Conservation (phyloP, 805 yeast genomes). For the Lipomyces kockii region DNA sequence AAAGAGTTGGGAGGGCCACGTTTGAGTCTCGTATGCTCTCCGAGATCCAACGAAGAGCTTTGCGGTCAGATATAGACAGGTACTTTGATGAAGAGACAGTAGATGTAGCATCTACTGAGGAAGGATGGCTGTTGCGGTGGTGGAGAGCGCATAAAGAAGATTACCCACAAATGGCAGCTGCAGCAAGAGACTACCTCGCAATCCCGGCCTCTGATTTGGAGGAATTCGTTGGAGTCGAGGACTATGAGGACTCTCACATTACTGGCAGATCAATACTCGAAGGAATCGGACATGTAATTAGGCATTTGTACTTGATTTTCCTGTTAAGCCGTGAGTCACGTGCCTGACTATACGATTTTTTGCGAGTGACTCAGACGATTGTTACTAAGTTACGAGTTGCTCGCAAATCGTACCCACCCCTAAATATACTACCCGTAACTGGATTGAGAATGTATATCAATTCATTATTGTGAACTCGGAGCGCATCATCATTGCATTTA, state of each 20-base stretch:
- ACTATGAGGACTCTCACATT: neutral
- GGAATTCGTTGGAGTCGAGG: slow-evolving; percentile 1
- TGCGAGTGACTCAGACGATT: neutral
- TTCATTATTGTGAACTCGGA: too few species aligned
- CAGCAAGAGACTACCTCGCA: neutral
- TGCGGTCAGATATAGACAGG: neutral
- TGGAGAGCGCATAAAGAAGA: neutral
- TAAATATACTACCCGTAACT: neutral
- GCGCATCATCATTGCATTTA: too few species aligned
- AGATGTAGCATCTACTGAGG: slow-evolving; percentile 6
- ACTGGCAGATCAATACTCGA: slow-evolving; percentile 3
- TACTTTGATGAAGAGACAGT: neutral
- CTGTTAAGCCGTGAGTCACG: neutral
- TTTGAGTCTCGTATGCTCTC: neutral
- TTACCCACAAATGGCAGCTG: too few species aligned
- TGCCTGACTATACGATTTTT: slow-evolving; percentile 6
- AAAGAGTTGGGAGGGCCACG: neutral
- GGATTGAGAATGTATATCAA: neutral
- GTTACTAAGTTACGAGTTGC: slow-evolving; percentile 5
- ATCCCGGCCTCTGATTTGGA: slow-evolving; percentile 1
- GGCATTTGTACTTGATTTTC: slow-evolving; percentile 1
- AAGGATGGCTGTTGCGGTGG: slow-evolving; percentile 2
- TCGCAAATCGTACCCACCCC: slow-evolving; percentile 9
- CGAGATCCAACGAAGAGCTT: neutral
- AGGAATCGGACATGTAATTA: slow-evolving; percentile 5